Conservation (phyloP, 129 eudicot species). For the Arctium minus region DNA sequence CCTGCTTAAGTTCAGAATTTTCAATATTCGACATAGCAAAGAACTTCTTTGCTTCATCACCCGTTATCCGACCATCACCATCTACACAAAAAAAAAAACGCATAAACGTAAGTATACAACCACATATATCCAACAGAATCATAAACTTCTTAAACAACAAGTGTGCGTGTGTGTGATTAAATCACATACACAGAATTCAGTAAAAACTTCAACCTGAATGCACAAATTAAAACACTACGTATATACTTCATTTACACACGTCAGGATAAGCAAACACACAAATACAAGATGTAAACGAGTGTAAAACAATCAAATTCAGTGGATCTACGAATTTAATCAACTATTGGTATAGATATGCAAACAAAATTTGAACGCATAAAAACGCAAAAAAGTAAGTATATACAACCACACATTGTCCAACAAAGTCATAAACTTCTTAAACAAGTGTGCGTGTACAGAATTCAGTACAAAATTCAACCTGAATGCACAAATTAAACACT, state of each 20-base stretch:
- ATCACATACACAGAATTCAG: neutral
- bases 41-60: conserved; percentile 64
- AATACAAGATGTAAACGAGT: neutral
- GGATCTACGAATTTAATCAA: neutral
- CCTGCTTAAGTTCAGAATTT: conserved; percentile 79
- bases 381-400: neutral
- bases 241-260: neutral
- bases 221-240: neutral
- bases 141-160: neutral
- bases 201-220: neutral
- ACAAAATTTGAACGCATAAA: too few species aligned
- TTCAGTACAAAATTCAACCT: neutral
- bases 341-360: neutral
- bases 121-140: neutral
- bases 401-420: neutral
- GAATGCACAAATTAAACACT: neutral
- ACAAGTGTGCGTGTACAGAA: neutral
- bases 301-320: neutral
- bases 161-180: neutral
- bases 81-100: conserved; percentile 31
- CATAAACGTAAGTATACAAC: neutral
- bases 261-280: neutral
- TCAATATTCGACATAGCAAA: conserved; percentile 60
- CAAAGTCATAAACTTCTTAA: neutral
- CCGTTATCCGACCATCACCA: conserved; percentile 76